Evolutionary conservation across 2,329 filamentous ascomycete genomes (phyloP).

Genomic region (Cladosporium sp.): DNA sequence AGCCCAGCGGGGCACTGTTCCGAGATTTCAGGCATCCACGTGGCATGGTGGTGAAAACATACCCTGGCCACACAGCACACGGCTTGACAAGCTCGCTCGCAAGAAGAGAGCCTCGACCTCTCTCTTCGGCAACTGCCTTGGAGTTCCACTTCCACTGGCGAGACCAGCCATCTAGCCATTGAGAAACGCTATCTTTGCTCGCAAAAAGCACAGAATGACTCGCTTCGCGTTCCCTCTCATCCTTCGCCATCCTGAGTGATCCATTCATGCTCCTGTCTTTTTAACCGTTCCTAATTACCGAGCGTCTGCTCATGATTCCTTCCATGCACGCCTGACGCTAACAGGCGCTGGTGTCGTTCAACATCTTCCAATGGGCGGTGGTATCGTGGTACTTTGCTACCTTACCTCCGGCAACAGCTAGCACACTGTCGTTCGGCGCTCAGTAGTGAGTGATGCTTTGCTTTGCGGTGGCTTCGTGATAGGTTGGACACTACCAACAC

Average conservation of each 20-base stretch:
- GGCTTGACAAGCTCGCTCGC: background rate
- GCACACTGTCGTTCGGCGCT: background rate
- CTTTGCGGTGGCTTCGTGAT: background rate
- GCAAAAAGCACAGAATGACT: background rate
- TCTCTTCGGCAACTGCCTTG: constrained; percentile 3
- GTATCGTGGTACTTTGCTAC: background rate
- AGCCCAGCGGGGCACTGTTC: background rate
- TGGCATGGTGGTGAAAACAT: background rate
- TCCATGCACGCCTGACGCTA: background rate
- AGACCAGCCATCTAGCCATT: background rate
- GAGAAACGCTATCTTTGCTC: background rate
- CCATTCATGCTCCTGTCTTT: background rate
- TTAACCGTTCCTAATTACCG: background rate
- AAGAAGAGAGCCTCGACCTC: background rate
- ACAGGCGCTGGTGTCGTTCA: background rate
- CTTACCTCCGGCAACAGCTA: background rate
- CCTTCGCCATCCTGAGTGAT: background rate
- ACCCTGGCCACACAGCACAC: background rate
- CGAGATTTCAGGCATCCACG: constrained; percentile 8
- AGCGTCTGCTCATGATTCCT: background rate
- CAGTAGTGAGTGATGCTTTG: background rate
- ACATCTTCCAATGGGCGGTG: background rate
- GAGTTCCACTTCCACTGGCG: background rate
- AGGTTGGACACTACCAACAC: background rate
- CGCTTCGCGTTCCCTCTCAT: background rate